Conservation (phyloP, 129 eudicot species). For the Kitagawia praeruptora region DNA sequence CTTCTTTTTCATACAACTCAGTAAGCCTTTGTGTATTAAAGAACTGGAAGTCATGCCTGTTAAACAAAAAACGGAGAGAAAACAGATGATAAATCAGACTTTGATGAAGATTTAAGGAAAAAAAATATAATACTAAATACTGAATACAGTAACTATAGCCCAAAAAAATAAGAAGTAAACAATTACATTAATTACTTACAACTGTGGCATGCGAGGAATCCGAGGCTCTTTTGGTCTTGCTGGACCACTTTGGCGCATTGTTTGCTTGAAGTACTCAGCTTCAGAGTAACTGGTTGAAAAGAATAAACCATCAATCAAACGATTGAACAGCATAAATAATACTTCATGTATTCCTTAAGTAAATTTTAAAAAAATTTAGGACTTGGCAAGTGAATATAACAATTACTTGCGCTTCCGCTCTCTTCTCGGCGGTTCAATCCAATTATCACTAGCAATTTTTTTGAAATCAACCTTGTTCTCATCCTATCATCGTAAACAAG, state of each 20-base stretch:
- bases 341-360: neutral
- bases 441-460: conserved; percentile 88
- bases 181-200: conserved; percentile 35
- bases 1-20: conserved; percentile 97
- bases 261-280: conserved; percentile 96
- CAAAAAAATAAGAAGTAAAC: neutral
- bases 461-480: conserved; percentile 83
- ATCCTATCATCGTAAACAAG: conserved; percentile 33
- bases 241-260: conserved; percentile 99
- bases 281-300: conserved; percentile 69
- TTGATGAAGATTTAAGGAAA: neutral
- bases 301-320: neutral
- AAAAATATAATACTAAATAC: neutral
- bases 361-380: neutral
- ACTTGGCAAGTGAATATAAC: neutral
- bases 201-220: conserved; percentile 97
- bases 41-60: conserved; percentile 97
- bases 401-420: conserved; percentile 95
- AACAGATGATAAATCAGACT: neutral
- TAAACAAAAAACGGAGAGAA: conserved; percentile 5
- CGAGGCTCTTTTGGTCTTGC: conserved; percentile 88
- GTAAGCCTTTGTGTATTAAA: conserved; percentile 90
- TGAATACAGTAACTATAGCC: neutral
- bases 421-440: conserved; percentile 92
- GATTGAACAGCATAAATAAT: neutral